These are phyloP conservation scores for Phytophthora sansomeana DNA, from an alignment of 352 stramenopile genomes.

Conservation along the genomic window DNA sequence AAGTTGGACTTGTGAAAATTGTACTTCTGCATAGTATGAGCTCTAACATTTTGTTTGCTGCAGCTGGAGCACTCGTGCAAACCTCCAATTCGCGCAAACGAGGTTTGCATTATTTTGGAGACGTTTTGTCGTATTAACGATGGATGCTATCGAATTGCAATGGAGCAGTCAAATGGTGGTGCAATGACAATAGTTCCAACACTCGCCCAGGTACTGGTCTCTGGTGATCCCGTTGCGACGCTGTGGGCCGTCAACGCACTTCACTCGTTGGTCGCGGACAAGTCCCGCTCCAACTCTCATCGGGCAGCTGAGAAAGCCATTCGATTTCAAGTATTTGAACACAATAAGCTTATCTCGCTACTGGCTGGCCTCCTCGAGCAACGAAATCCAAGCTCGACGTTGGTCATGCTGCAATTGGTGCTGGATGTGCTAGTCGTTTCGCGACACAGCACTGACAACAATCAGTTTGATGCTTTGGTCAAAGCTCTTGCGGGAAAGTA, in stretches of 20 bases:
- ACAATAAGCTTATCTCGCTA: constrained; percentile 68
- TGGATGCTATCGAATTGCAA: constrained; percentile 70
- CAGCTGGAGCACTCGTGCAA: constrained; percentile 76
- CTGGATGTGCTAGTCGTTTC: constrained; percentile 70
- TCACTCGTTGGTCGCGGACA: constrained; percentile 69
- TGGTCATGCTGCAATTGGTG: constrained; percentile 71
- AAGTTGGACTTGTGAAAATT: constrained; percentile 24
- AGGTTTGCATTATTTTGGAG: constrained; percentile 75
- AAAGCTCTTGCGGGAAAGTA: constrained; percentile 68
- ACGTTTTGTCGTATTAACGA: constrained; percentile 79
- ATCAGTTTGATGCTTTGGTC: constrained; percentile 76
- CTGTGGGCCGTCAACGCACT: constrained; percentile 71
- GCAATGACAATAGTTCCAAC: constrained; percentile 49
- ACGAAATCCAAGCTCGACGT: constrained; percentile 54
- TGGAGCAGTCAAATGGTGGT: constrained; percentile 54
- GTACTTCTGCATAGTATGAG: not conserved
- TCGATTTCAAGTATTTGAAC: constrained; percentile 66
- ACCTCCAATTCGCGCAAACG: constrained; percentile 64
- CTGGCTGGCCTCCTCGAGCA: constrained; percentile 61
- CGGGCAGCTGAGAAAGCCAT: constrained; percentile 62
- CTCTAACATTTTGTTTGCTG: constrained; percentile 4
- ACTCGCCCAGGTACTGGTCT: constrained; percentile 57
- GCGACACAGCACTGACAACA: constrained; percentile 74
- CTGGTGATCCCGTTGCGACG: constrained; percentile 57
- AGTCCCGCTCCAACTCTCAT: constrained; percentile 46